These are phyloP conservation scores for Dendrothele bispora DNA, from an alignment of 768 basidiomycete species.

Conservation along the genomic window DNA sequence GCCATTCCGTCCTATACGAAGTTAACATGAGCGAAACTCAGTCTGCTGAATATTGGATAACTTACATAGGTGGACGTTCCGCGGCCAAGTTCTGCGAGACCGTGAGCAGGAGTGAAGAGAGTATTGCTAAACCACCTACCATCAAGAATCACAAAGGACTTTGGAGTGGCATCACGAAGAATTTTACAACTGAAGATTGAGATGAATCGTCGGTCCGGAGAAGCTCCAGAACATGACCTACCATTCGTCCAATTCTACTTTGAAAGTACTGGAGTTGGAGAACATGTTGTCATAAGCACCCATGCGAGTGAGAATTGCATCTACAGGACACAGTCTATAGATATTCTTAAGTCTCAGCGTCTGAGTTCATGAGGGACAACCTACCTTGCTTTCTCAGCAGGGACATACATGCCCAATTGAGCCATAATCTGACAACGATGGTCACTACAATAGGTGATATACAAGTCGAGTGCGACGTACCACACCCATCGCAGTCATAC, in stretches of 20 bases:
- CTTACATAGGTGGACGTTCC: conserved; percentile 91
- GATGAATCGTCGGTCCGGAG: conserved; percentile 1
- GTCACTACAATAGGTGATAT: neutral
- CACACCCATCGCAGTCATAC: conserved; percentile 95
- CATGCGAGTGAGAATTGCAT: conserved; percentile 94
- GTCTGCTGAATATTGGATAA: conserved; percentile 4
- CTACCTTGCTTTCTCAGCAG: conserved; percentile 78
- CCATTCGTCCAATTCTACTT: conserved; percentile 99
- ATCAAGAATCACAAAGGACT: conserved; percentile 91
- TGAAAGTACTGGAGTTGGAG: conserved; percentile 92
- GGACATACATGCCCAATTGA: conserved; percentile 94
- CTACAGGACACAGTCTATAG: conserved; percentile 79
- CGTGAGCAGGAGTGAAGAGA: conserved; percentile 10
- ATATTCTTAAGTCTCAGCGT: conserved; percentile 6
- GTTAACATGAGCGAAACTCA: conserved; percentile 7
- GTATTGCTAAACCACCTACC: conserved; percentile 46
- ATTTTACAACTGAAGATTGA: conserved; percentile 87
- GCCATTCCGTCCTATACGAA: conserved; percentile 89
- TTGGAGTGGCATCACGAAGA: conserved; percentile 89
- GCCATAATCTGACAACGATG: conserved; percentile 70
- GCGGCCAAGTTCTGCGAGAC: conserved; percentile 78
- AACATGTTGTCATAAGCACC: conserved; percentile 99
- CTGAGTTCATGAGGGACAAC: neutral
- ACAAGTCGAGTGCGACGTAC: conserved; percentile 39
- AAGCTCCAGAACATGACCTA: conserved; percentile 27